Conservation (phyloP, 805 yeast species). For the Debaryomyces prosopidis region DNA sequence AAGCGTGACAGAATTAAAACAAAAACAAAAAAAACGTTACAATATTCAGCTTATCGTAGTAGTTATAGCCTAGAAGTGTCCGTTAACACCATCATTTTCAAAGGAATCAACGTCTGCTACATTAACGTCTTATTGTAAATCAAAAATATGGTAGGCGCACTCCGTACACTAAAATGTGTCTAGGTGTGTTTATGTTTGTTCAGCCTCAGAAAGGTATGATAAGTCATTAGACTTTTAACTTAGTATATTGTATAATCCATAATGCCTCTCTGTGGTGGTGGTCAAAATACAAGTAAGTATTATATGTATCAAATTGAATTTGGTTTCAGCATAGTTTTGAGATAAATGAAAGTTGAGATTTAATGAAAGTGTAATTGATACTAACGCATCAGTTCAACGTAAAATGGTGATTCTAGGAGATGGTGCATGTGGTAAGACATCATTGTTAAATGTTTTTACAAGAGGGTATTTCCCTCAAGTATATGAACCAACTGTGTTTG, state of each 20-base stretch:
- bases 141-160: no score
- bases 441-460: conserved; percentile 90
- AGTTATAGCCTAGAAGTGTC: no score
- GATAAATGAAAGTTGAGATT: no score
- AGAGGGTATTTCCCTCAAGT: conserved; percentile 98
- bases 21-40: no score
- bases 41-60: no score
- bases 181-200: background rate
- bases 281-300: conserved; percentile 42
- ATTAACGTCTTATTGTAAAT: no score
- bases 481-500: conserved; percentile 97
- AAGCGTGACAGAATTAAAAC: no score
- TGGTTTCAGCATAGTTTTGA: no score
- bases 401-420: conserved; percentile 94
- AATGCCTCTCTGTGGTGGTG: conserved; percentile 47
- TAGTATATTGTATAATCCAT: conserved; percentile 1
- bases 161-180: no score
- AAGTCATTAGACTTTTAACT: background rate
- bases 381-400: conserved; percentile 62
- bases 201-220: background rate
- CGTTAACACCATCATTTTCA: no score
- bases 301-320: background rate
- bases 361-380: background rate
- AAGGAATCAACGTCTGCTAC: no score
- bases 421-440: conserved; percentile 99